Evolutionary conservation across 202 grass and related monocot species (phyloP).

Genomic region (Sporobolus alterniflorus): DNA sequence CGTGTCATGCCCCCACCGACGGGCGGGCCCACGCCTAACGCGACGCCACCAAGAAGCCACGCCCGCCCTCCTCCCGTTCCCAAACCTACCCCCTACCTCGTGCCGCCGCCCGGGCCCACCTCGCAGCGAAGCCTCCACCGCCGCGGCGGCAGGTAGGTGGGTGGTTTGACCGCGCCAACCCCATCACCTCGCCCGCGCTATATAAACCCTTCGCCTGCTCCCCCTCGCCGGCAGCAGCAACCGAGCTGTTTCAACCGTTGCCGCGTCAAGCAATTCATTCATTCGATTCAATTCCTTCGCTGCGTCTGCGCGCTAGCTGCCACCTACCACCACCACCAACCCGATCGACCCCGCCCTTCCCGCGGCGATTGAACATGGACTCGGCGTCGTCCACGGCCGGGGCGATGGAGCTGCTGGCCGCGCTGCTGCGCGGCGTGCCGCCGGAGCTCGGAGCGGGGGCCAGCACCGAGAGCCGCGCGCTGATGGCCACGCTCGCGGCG

Average conservation of each 20-base stretch:
- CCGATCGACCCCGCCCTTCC: neutral
- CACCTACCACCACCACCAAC: neutral
- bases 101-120: neutral
- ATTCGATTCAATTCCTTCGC: neutral
- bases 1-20: neutral
- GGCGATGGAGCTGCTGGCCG: conserved; percentile 61
- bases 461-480: conserved; percentile 21
- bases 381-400: conserved; percentile 36
- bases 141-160: conserved; percentile 31
- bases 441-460: conserved; percentile 20
- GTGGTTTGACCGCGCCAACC: conserved; percentile 64
- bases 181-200: conserved; percentile 4
- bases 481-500: conserved; percentile 52
- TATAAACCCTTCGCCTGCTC: conserved; percentile 27
- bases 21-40: neutral
- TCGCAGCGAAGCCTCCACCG: neutral
- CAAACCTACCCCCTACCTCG: neutral
- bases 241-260: neutral
- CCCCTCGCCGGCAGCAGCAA: neutral
- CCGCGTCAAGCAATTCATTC: neutral
- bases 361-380: conserved; percentile 1
- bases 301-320: neutral
- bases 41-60: neutral
- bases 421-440: conserved; percentile 53
- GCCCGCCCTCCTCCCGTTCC: neutral